Conservation (phyloP, 768 basidiomycete genomes). For the Infundibulicybe gibba region DNA sequence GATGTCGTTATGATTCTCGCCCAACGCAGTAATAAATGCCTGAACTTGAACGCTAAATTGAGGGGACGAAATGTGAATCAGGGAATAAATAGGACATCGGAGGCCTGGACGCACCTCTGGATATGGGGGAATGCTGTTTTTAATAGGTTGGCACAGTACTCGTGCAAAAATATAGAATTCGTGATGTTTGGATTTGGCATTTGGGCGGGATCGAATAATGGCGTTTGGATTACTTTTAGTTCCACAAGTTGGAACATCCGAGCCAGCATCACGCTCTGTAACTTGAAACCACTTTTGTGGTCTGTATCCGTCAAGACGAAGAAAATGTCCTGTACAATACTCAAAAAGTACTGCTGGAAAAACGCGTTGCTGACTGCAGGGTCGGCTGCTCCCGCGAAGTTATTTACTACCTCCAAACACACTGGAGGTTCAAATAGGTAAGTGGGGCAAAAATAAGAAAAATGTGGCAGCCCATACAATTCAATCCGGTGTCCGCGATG, state of each 20-base stretch:
- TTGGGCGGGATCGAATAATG: slow-evolving; percentile 79
- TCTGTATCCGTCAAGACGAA: slow-evolving; percentile 97
- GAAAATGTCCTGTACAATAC: slow-evolving; percentile 93
- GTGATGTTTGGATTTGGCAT: slow-evolving; percentile 66
- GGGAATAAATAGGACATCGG: slow-evolving; percentile 8
- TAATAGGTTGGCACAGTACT: slow-evolving; percentile 84
- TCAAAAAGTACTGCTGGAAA: slow-evolving; percentile 95
- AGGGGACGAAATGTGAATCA: slow-evolving; percentile 1
- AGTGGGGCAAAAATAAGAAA: slow-evolving; percentile 1
- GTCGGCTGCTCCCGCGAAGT: slow-evolving; percentile 78
- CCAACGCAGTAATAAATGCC: slow-evolving; percentile 62
- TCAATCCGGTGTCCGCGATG: slow-evolving; percentile 88
- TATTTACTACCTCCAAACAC: slow-evolving; percentile 91
- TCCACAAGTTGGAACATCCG: slow-evolving; percentile 93
- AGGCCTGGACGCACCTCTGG: slow-evolving; percentile 55
- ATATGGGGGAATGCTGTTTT: slow-evolving; percentile 92
- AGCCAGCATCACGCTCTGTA: slow-evolving; percentile 89
- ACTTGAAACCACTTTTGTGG: slow-evolving; percentile 98
- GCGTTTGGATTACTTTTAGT: slow-evolving; percentile 71
- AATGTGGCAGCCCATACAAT: slow-evolving; percentile 43
- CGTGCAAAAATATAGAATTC: slow-evolving; percentile 77
- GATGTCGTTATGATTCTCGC: slow-evolving; percentile 74
- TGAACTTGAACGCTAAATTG: slow-evolving; percentile 61
- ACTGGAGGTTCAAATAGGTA: slow-evolving; percentile 40
- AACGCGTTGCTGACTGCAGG: slow-evolving; percentile 81